Base-by-base conservation (phyloP, 805 yeast species). In the Wickerhamomyces tratensis region DNA sequence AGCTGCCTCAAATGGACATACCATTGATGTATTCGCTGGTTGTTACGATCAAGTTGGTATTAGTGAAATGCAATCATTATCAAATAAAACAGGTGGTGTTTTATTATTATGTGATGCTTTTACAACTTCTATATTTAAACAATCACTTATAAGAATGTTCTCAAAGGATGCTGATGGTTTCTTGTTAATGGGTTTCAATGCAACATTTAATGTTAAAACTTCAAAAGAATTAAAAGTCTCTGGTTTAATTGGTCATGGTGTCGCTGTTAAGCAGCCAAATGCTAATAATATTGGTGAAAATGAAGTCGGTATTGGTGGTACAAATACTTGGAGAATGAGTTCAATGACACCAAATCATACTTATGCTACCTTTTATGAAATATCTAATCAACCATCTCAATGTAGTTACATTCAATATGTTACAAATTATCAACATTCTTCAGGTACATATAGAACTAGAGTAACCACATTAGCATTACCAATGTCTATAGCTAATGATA, bases 41-140 rank as follows among this genome's bases (percentile, higher is more conserved):
- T 86, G 96, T 67, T 87, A 86, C 62, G 98, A 89, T 67, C 98
- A 89, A 71, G 82, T 88, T 45, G 98, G 98, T 59, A 76, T 89
- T 70, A 80, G 79, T 54, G 98, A 89, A 68, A 89, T 89, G 97
- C 84, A 87, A 65, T 71, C 81, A 45, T 68, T 91, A 49, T 76
- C 94, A 45, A 83, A 85, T 63, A 71, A 76, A 52, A 88, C 96
- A 8, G 97, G 97, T 49, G 98, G 98, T 65, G 82, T 83, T 25
- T 66, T 91, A 46, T 77, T 91, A 36, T 76, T 89, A 54, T 76
- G 95, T 5, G 98, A 89, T 68, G 88, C 96, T 10, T 91, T 91
- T 69, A 87, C 94, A 36, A 89, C 97, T 12, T 82, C 96, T 8
- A 88, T 89, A 52, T 89, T 89, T 73, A 87, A 88, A 62, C 95